Evolutionary conservation across 768 basidiomycete genomes (phyloP).

Genomic region (Rubroboletus satanas): DNA sequence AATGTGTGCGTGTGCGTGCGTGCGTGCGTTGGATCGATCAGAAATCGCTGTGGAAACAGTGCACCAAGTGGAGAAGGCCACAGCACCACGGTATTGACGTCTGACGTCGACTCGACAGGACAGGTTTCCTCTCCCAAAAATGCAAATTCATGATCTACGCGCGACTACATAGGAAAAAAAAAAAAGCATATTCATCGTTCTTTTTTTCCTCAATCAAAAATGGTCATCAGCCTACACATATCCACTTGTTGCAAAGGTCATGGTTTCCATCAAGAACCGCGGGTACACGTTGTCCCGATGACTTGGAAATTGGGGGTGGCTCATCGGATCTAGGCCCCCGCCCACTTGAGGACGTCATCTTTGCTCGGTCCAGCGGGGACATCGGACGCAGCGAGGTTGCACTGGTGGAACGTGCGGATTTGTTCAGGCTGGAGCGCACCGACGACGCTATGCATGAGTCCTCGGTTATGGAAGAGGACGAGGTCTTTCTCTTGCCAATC

Average conservation of each 20-base stretch:
- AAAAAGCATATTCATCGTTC: neutral
- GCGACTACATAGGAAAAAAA: neutral
- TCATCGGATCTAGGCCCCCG: conserved; percentile 29
- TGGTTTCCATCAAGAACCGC: too few relatives aligned
- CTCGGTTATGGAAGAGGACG: conserved; percentile 71
- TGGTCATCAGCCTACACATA: neutral
- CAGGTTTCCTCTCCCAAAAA: neutral
- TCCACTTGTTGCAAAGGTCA: too few relatives aligned
- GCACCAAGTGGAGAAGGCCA: neutral
- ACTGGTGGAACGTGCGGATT: conserved; percentile 51
- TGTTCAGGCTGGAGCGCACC: conserved; percentile 55
- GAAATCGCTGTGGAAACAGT: conserved; percentile 8
- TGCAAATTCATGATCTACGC: conserved; percentile 13
- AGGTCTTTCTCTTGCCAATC: conserved; percentile 74
- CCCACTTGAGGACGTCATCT: conserved; percentile 42
- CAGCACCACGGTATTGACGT: neutral
- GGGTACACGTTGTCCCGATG: too few relatives aligned
- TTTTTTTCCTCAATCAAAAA: neutral
- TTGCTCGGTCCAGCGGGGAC: conserved; percentile 45
- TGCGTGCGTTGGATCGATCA: conserved; percentile 1
- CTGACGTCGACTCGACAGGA: neutral
- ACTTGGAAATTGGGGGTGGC: too few relatives aligned
- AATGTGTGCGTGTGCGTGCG: neutral
- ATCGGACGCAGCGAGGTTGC: conserved; percentile 54
- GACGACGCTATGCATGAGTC: conserved; percentile 63